Base-by-base conservation (phyloP, 1,284 basidiomycete genomes). In the Amylostereum areolatum region DNA sequence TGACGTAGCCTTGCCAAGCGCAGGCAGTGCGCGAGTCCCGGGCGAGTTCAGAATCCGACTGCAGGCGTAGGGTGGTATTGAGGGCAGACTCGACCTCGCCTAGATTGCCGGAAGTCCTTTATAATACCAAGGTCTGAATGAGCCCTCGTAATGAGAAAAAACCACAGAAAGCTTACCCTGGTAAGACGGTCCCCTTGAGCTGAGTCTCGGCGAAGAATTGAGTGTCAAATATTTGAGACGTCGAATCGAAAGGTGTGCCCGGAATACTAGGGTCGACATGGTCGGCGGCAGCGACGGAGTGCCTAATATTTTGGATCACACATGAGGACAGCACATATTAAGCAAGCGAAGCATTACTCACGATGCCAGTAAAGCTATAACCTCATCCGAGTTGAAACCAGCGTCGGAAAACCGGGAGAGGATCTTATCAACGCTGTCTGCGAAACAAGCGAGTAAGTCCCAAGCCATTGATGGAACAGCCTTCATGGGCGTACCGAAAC, bases 181-280 rank as follows among this genome's bases (percentile, higher is more conserved):
- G 56, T 35, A 54, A 53, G 7, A 27, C 42, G 3, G 48, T 52
- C 45, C 57, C 52, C 39, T 53, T 55, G 27, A 53, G 51, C 12
- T 53, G 42, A 40, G 46, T 54, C 53, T 57, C 18, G 3, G n/a
- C 39, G 35, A 49, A 60, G 46, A 56, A 54, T 41, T 60, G 55
- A 11, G 53, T 45, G 46, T 55, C 50, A 52, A 57, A 52, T 8
- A 37, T 27, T 27, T 39, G 45, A 5, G 53, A 59, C 8, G 58
- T 58, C 34, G 32, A 52, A 42, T 53, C 54, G 18, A 59, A 35
- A 11, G 57, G 50, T 33, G 44, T 45, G 32, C 46, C 50, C 3
- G 42, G 25, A 28, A 52, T 47, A 18, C 44, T 52, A 18, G 50
- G 45, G 43, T 59, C 53, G 29, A 54, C 18, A 18, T 18, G 18